Percentiles rank a stretch among this genome's conserved stretches.
These are phyloP conservation scores for Fusarium pilosicola DNA, from an alignment of 2,329 filamentous ascomycete genomes.

Conservation along the genomic window DNA sequence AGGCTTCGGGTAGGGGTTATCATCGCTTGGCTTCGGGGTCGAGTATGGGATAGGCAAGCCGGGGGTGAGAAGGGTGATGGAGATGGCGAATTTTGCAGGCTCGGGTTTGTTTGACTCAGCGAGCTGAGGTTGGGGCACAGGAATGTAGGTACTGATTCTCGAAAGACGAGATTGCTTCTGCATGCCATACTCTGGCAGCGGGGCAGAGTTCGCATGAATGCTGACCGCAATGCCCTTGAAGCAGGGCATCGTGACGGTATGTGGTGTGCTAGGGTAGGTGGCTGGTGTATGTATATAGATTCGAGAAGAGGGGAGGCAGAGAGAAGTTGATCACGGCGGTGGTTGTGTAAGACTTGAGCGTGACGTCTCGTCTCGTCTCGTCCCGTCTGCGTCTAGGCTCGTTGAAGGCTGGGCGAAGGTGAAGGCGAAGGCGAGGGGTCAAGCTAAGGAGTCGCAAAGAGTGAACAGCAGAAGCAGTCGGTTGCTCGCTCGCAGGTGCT, in stretches of 20 bases:
- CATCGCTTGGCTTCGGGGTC: conserved; percentile 79
- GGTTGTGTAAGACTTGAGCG: conserved; percentile 20
- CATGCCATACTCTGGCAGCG: conserved; percentile 91
- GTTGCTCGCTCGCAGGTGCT: conserved; percentile 26
- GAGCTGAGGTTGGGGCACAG: conserved; percentile 88
- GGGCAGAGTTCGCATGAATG: conserved; percentile 84
- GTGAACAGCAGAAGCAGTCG: conserved; percentile 30
- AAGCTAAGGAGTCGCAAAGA: conserved; percentile 14
- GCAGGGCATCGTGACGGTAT: conserved; percentile 77
- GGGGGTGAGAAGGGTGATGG: conserved; percentile 92
- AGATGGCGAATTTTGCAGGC: conserved; percentile 96
- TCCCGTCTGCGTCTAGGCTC: conserved; percentile 12
- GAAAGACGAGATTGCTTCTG: conserved; percentile 92
- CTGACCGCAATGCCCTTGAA: conserved; percentile 99
- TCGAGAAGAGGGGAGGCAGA: conserved; percentile 33
- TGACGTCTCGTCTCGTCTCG: conserved; percentile 15
- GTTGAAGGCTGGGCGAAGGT: conserved; percentile 15
- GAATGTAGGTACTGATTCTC: conserved; percentile 96
- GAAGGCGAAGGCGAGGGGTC: background rate
- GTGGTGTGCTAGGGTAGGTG: conserved; percentile 16
- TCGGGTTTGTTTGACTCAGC: conserved; percentile 78
- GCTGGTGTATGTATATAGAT: conserved; percentile 20
- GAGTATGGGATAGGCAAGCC: conserved; percentile 93
- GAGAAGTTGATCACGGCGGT: conserved; percentile 22
- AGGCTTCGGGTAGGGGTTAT: conserved; percentile 82